These are phyloP conservation scores for Eudorina sp. DNA, from an alignment of 139 green algal genomes.

Conservation along the genomic window DNA sequence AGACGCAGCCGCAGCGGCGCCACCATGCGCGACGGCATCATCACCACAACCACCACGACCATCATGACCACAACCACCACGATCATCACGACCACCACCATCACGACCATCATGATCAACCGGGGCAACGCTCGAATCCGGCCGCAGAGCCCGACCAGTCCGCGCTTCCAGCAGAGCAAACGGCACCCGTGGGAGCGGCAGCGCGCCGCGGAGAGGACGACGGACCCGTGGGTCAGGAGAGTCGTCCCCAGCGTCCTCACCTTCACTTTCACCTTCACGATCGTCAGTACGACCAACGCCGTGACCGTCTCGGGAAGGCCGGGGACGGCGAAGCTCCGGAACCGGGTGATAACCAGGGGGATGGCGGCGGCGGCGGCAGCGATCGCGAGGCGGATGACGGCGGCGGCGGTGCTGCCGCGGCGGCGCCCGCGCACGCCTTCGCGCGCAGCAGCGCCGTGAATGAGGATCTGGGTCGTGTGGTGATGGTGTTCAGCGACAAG, in stretches of 20 bases:
- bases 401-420: background rate
- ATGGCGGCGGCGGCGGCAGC: background rate
- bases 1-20: background rate
- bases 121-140: too few relatives aligned
- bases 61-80: background rate
- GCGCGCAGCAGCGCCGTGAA: constrained; percentile 84
- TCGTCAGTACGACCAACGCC: background rate
- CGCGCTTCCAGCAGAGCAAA: background rate
- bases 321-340: background rate
- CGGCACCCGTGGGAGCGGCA: too few relatives aligned
- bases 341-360: background rate
- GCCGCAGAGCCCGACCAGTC: too few relatives aligned
- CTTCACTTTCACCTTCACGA: background rate
- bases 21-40: background rate
- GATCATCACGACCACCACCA: background rate
- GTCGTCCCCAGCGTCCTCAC: background rate
- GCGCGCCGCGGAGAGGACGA: too few relatives aligned
- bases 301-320: background rate
- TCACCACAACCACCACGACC: background rate
- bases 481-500: constrained; percentile 96
- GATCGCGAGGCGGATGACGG: background rate
- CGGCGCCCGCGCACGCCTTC: constrained; percentile 6
- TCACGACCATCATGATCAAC: background rate
- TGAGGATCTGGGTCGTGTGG: constrained; percentile 85
- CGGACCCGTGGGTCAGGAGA: too few relatives aligned